Evolutionary conservation across 1,284 basidiomycete genomes (phyloP).

Genomic region (Apiotrichum porosum): DNA sequence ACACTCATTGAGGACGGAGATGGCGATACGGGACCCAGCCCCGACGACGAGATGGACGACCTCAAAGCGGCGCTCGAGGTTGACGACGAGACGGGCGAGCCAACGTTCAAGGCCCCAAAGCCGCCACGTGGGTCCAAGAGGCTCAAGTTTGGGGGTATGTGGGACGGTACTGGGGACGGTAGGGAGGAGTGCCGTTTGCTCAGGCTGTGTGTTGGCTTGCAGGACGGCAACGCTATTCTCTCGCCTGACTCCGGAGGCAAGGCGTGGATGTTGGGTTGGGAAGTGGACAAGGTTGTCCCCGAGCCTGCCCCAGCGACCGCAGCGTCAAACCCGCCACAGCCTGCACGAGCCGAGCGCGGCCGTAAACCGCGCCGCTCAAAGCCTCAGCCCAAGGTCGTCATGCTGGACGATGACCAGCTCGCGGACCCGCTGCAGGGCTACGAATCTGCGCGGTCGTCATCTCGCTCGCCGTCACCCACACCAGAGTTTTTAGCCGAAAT

Average conservation of each 20-base stretch:
- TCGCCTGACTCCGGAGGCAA: background rate
- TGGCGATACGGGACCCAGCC: background rate
- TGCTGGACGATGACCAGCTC: conserved; percentile 49
- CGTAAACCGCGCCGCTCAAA: no score
- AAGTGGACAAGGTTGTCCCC: background rate
- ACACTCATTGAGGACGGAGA: conserved; percentile 20
- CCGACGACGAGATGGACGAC: conserved; percentile 37
- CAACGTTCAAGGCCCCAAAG: conserved; percentile 2
- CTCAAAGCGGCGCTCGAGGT: conserved; percentile 39
- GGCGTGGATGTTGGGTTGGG: conserved; percentile 39
- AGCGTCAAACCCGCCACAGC: background rate
- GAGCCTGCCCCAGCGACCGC: background rate
- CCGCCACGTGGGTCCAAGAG: conserved; percentile 52
- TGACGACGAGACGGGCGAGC: conserved; percentile 25
- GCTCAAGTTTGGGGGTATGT: conserved; percentile 66
- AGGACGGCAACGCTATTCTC: conserved; percentile 53
- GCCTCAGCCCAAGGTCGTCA: conserved; percentile 30
- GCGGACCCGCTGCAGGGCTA: conserved; percentile 81
- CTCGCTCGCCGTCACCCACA: conserved; percentile 72
- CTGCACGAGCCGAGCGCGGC: conserved; percentile 4
- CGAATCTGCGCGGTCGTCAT: conserved; percentile 57
- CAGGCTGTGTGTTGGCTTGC: conserved; percentile 53
- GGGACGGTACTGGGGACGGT: conserved; percentile 73
- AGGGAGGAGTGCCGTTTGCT: conserved; percentile 62
- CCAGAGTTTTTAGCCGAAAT: conserved; percentile 72